Evolutionary conservation across 1,284 basidiomycete species (phyloP), one percentile per base, ranked within the genome.

Genomic region (Heterobasidion parviporum): DNA sequence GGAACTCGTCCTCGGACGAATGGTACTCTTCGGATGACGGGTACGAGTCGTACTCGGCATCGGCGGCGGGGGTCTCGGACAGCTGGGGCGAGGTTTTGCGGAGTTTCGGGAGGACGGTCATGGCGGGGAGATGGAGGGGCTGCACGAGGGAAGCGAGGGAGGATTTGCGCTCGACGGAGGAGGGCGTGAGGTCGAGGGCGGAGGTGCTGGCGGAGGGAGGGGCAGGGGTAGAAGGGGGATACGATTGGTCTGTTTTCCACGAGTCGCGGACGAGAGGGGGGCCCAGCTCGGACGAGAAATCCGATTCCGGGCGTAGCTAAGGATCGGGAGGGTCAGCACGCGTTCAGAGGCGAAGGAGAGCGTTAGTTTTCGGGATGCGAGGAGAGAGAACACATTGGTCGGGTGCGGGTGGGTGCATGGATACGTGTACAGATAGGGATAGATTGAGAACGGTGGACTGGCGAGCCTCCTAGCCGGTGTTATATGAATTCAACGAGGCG

Each of bases 261-360:
- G 87, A 87, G 59, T 83, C 89, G 38, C 86, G 81, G 52, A 83
- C 61, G 6, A 91, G 73, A 0, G 78, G 75, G 1, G 87, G 85
- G 1, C 90, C 90, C 48, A 92, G 74, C 57, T 87, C 80, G 33
- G 75, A 69, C 35, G 78, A 75, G 65, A 89, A 84, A 65, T 91
- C 85, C 52, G 75, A 67, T 57, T 81, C 79, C 18, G 90, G 90
- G 52, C 80, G 78, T 54, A 91, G 75, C 88, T 92, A 59, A 36
- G 55, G 52, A n/a, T 10, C 3, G 38, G 38, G 38, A 4, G n/a
- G 38, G 38, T 41, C 38, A 41, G 38, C 16, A 18, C 10, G 3
- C 46, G 26, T 48, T 48, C 10, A 18, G 16, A n/a, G 12, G 6
- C 14, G 8, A 50, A 50, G 14, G 33, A 53, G 57, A 53, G n/a